Evolutionary conservation across 441 rosid species (phyloP).

Genomic region (Gossypium armourianum): DNA sequence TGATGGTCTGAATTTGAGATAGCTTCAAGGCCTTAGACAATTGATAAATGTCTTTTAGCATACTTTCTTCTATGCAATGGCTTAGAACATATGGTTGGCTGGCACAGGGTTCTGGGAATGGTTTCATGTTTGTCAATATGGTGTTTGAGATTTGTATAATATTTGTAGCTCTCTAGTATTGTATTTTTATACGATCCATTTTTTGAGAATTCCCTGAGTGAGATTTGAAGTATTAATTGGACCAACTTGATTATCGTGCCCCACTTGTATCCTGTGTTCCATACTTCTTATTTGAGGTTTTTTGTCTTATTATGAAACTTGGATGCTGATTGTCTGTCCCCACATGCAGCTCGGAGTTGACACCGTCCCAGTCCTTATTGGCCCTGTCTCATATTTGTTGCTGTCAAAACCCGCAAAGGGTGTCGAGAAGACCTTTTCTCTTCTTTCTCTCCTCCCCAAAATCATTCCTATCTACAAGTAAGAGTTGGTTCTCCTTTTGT

Average conservation of each 20-base stretch:
- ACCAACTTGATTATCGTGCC: neutral
- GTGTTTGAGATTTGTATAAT: neutral
- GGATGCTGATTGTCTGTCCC: constrained; percentile 12
- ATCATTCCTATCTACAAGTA: constrained; percentile 87
- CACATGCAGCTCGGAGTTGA: constrained; percentile 69
- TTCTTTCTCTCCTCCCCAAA: constrained; percentile 74
- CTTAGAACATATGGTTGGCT: neutral
- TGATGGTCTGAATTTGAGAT: neutral
- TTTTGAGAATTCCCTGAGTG: neutral
- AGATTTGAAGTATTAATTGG: neutral
- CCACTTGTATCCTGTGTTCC: neutral
- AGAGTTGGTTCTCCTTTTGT: constrained; percentile 14
- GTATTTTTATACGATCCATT: neutral
- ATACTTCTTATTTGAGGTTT: neutral
- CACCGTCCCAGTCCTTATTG: constrained; percentile 77
- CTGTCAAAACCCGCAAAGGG: constrained; percentile 93
- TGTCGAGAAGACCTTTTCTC: constrained; percentile 66
- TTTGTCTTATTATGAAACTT: neutral
- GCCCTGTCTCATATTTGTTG: constrained; percentile 86
- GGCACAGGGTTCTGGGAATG: neutral
- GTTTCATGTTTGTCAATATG: neutral
- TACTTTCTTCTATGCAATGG: neutral
- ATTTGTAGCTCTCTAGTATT: neutral
- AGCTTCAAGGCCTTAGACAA: neutral
- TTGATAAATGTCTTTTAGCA: neutral